A percentile compares a stretch with the other conserved stretches of the same genome.
These are phyloP conservation scores for Ophiostoma sp. DNA, from an alignment of 2,329 filamentous ascomycete species.

Conservation along the genomic window DNA sequence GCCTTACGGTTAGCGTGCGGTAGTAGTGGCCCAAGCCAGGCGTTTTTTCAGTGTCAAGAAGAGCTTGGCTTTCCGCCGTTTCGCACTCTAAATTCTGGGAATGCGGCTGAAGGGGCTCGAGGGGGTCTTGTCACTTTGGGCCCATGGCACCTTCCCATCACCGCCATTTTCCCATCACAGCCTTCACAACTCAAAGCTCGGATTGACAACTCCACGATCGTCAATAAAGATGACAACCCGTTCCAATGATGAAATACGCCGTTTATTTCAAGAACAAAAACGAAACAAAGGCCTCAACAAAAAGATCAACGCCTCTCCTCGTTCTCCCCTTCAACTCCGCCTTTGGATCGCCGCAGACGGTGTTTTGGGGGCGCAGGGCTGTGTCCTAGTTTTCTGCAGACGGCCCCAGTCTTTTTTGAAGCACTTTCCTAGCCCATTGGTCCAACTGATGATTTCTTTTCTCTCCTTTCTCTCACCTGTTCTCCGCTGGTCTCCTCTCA, in stretches of 20 bases:
- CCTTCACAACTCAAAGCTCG: background rate
- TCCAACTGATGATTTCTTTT: background rate
- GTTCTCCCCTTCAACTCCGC: background rate
- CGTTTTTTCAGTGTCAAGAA: conserved; percentile 6
- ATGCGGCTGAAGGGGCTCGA: conserved; percentile 12
- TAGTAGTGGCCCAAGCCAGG: conserved; percentile 4
- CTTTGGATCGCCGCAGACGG: conserved; percentile 1
- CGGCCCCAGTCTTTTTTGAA: background rate
- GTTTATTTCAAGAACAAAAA: background rate
- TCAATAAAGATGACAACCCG: background rate
- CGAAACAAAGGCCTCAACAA: background rate
- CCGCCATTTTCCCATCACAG: background rate
- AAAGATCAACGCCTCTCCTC: background rate
- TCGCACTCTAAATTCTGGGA: background rate
- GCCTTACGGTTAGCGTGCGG: conserved; percentile 1
- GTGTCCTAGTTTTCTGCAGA: background rate
- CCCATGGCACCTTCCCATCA: background rate
- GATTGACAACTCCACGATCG: background rate
- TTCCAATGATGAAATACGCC: background rate
- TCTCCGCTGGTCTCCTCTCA: background rate
- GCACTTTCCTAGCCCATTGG: background rate
- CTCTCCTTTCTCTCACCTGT: background rate
- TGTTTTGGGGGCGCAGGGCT: conserved; percentile 14
- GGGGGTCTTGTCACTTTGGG: background rate
- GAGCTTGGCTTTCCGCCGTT: conserved; percentile 6